These are phyloP conservation scores for Begonia masoniana DNA, from an alignment of 306 rosid species.

Conservation along the genomic window DNA sequence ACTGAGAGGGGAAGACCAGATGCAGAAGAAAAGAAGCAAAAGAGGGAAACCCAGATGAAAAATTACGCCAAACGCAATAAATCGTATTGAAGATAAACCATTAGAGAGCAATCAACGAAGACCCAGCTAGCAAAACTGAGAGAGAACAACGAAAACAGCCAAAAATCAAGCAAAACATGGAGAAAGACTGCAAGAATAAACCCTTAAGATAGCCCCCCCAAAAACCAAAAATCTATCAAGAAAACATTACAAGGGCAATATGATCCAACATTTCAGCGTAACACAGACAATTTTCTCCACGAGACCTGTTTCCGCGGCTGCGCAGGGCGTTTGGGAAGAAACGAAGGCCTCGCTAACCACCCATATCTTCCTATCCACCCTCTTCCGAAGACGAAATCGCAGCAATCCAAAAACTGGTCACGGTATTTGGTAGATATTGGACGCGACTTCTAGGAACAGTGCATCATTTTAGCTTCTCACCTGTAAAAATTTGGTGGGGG, in stretches of 20 bases:
- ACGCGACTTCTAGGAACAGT: too few relatives aligned
- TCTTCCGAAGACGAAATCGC: neutral
- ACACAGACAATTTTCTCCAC: neutral
- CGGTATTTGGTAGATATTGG: too few relatives aligned
- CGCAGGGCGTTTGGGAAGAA: slow-evolving; percentile 1
- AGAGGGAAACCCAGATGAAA: slow-evolving; percentile 6
- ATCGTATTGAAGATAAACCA: neutral
- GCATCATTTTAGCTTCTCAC: too few relatives aligned
- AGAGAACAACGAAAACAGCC: neutral
- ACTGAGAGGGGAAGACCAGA: neutral
- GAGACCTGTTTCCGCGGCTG: neutral
- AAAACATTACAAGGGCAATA: too few relatives aligned
- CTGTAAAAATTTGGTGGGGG: too few relatives aligned
- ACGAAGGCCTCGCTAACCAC: neutral
- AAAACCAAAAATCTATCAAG: too few relatives aligned
- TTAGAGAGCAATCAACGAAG: neutral
- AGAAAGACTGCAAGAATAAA: neutral
- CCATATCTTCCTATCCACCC: neutral
- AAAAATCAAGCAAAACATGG: neutral
- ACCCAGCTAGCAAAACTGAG: neutral
- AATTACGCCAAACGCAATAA: neutral
- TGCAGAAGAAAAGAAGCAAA: neutral
- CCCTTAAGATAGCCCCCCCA: too few relatives aligned
- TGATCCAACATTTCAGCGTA: too few relatives aligned
- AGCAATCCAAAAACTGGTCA: too few relatives aligned